Evolutionary conservation across 345 rosid species (phyloP).

Genomic region (Citrus glauca): DNA sequence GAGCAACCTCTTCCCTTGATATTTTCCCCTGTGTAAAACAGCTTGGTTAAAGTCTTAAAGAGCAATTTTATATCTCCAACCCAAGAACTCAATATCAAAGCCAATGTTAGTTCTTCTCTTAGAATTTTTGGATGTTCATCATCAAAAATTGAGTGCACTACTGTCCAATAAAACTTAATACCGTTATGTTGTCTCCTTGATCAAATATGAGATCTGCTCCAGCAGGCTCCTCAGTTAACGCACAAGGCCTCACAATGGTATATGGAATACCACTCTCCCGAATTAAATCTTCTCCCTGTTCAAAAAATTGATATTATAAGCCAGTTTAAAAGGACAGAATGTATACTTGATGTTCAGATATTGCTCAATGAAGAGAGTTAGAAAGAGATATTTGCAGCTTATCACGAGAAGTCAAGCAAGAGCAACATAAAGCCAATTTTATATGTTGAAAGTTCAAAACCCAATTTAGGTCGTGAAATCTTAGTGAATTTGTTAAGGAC

Average conservation of each 20-base stretch:
- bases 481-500: not conserved
- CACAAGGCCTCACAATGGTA: constrained; percentile 87
- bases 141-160: not conserved
- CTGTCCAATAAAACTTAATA: constrained; percentile 17
- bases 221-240: constrained; percentile 94
- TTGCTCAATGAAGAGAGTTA: not conserved
- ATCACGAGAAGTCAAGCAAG: not conserved
- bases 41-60: not conserved
- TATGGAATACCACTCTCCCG: constrained; percentile 88
- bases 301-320: not conserved
- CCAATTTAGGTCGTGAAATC: not conserved
- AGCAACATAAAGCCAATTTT: not conserved
- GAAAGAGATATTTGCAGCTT: not conserved
- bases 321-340: not conserved
- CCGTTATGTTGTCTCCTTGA: constrained; percentile 91
- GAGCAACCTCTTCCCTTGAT: constrained; percentile 92
- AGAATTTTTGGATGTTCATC: not conserved
- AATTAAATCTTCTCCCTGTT: constrained; percentile 82
- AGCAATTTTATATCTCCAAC: not conserved
- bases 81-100: not conserved
- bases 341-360: not conserved
- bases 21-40: constrained; percentile 62
- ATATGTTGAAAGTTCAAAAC: not conserved
- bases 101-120: not conserved
- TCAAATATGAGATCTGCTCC: constrained; percentile 92